A percentile compares a stretch with the other conserved stretches of the same genome.
These are phyloP conservation scores for Lactarius sp. DNA, from an alignment of 768 basidiomycete species.

Conservation along the genomic window DNA sequence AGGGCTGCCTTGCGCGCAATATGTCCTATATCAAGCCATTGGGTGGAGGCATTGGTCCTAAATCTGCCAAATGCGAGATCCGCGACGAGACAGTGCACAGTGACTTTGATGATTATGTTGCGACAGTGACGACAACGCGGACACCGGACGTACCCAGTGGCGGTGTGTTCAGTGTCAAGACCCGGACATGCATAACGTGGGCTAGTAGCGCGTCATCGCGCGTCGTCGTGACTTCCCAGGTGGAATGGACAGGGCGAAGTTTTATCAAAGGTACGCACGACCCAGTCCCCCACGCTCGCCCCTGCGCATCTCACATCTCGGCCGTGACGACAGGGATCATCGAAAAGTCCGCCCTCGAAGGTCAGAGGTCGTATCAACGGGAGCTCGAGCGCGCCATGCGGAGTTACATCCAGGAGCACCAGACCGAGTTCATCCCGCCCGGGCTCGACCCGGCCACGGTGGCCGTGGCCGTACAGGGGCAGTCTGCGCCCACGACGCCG, in stretches of 20 bases:
- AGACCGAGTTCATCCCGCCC: constrained; percentile 83
- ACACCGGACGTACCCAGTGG: constrained; percentile 96
- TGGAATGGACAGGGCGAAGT: constrained; percentile 95
- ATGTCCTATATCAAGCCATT: constrained; percentile 98
- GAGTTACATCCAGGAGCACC: constrained; percentile 82
- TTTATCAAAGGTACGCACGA: constrained; percentile 80
- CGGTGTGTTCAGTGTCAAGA: constrained; percentile 89
- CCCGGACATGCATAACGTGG: constrained; percentile 93
- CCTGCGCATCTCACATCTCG: background rate
- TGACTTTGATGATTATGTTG: constrained; percentile 81
- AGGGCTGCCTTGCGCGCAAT: constrained; percentile 72
- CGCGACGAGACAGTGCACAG: constrained; percentile 75
- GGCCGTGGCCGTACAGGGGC: constrained; percentile 42
- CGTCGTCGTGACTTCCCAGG: constrained; percentile 82
- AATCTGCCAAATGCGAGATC: constrained; percentile 93
- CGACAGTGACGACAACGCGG: constrained; percentile 81
- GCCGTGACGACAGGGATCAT: constrained; percentile 66
- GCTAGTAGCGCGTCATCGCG: constrained; percentile 71
- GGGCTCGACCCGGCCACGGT: constrained; percentile 60
- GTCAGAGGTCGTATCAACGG: constrained; percentile 80
- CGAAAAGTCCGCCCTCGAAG: constrained; percentile 85
- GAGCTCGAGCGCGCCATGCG: constrained; percentile 86
- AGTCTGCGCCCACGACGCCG: constrained; percentile 26
- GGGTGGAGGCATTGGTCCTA: constrained; percentile 83
- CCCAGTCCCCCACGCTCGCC: background rate